A percentile compares a stretch with the other conserved stretches of the same genome.
Conservation (phyloP, 208 protist species). For the Trypanosoma brucei region DNA sequence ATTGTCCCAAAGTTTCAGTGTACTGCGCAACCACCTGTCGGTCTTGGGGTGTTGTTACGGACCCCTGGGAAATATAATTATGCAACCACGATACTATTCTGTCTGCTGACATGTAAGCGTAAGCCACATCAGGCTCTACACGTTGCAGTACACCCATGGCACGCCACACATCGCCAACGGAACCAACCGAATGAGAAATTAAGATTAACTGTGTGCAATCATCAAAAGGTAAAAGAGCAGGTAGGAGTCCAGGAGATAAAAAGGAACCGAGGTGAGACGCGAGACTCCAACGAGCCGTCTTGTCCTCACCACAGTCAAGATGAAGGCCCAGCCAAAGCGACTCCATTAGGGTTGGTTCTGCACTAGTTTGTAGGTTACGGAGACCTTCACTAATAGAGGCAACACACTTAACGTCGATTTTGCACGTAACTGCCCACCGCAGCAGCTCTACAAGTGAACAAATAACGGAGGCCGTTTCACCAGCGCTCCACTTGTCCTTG, state of each 20-base stretch:
- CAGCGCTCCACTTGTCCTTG: slow-evolving; percentile 5
- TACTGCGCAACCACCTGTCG: slow-evolving; percentile 10
- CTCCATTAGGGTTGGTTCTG: slow-evolving; percentile 7
- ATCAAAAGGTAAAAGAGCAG: slow-evolving; percentile 4
- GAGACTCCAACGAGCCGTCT: slow-evolving; percentile 9
- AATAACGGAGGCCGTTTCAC: slow-evolving; percentile 2
- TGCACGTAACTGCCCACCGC: neutral
- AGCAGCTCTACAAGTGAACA: slow-evolving; percentile 8
- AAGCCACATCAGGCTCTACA: slow-evolving; percentile 13
- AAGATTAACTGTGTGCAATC: slow-evolving; percentile 14
- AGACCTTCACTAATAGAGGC: slow-evolving; percentile 15
- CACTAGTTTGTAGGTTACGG: slow-evolving; percentile 1
- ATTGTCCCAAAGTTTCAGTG: slow-evolving; percentile 9
- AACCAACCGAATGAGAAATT: slow-evolving; percentile 8
- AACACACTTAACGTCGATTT: neutral
- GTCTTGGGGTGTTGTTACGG: neutral
- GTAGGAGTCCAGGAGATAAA: neutral
- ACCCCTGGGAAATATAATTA: neutral
- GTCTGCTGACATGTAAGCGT: slow-evolving; percentile 17
- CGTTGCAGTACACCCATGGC: slow-evolving; percentile 22
- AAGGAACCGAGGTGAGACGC: slow-evolving; percentile 7
- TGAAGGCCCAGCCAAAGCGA: slow-evolving; percentile 16
- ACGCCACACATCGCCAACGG: slow-evolving; percentile 16
- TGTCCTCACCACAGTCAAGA: slow-evolving; percentile 11
- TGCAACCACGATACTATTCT: slow-evolving; percentile 17